phyloP scores from a whole-genome alignment of 139 green algal species.

The Chlorella sp. region DNA sequence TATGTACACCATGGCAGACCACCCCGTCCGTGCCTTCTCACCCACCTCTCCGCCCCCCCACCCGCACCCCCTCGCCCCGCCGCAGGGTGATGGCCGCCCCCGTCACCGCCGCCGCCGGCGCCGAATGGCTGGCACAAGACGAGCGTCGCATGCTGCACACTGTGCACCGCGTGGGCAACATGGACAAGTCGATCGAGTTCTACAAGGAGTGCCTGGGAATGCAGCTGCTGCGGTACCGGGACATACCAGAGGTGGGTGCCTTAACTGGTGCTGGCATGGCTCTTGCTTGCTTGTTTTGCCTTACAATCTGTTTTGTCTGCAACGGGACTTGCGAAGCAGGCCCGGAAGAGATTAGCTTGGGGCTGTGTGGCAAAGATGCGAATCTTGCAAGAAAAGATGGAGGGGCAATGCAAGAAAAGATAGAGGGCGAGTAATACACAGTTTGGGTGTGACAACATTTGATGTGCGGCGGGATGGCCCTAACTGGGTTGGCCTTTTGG shows the following conservation, averaged over 20 bases:
- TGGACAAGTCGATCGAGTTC: slow-evolving; percentile 74
- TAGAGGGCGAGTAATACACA: too few relatives aligned
- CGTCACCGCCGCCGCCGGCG: not conserved
- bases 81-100: not conserved
- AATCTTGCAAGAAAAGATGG: too few relatives aligned
- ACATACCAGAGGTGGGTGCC: slow-evolving; percentile 74
- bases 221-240: slow-evolving; percentile 80
- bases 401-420: too few relatives aligned
- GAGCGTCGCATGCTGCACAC: slow-evolving; percentile 84
- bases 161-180: slow-evolving; percentile 69
- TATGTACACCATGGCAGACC: too few relatives aligned
- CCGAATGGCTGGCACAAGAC: slow-evolving; percentile 63
- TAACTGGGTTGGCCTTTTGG: too few relatives aligned
- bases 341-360: too few relatives aligned
- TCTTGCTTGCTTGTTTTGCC: not conserved
- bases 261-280: not conserved
- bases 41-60: not conserved
- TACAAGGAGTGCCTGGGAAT: slow-evolving; percentile 69
- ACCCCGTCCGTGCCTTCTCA: not conserved
- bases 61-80: not conserved
- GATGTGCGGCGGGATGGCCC: too few relatives aligned
- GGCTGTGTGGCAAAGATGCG: too few relatives aligned
- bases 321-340: too few relatives aligned
- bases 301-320: too few relatives aligned
- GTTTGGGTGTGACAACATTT: too few relatives aligned